Conservation (phyloP, 2,329 filamentous ascomycete species). For the Microascus cirrosus region DNA sequence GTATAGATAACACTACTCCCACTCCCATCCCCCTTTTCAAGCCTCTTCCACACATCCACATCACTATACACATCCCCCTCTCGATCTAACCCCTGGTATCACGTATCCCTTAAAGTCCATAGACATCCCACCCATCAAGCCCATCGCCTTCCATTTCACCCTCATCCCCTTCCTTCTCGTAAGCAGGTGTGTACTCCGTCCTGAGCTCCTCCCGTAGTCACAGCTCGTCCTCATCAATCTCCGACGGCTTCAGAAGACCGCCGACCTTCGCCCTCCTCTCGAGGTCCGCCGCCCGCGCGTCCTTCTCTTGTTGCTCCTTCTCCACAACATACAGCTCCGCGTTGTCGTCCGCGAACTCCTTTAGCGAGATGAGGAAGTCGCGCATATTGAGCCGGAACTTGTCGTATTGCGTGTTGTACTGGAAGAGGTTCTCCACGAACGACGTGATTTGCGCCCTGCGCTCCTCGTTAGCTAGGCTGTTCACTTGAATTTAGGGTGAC, state of each 20-base stretch:
- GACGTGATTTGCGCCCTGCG: constrained; percentile 57
- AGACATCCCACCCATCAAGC: constrained; percentile 56
- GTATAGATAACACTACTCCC: not conserved
- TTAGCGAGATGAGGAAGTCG: constrained; percentile 93
- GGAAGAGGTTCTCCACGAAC: constrained; percentile 86
- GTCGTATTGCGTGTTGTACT: constrained; percentile 76
- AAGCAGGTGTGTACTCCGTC: constrained; percentile 41
- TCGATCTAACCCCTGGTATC: not conserved
- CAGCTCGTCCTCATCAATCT: constrained; percentile 82
- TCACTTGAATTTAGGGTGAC: not conserved
- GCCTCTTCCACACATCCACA: not conserved
- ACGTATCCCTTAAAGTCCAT: constrained; percentile 35
- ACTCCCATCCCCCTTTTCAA: not conserved
- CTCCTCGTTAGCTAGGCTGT: not conserved
- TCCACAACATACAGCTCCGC: constrained; percentile 88
- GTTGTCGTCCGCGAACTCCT: constrained; percentile 94
- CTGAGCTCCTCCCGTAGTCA: constrained; percentile 69
- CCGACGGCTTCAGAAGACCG: constrained; percentile 92
- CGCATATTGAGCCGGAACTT: constrained; percentile 94
- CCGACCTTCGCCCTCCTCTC: constrained; percentile 92
- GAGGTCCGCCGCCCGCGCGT: constrained; percentile 78
- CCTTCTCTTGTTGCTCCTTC: constrained; percentile 81
- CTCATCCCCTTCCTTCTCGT: constrained; percentile 14
- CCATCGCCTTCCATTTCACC: constrained; percentile 14
- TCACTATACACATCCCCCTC: not conserved